phyloP scores from a whole-genome alignment of 2,329 filamentous ascomycete species.

The Didymella pomorum region DNA sequence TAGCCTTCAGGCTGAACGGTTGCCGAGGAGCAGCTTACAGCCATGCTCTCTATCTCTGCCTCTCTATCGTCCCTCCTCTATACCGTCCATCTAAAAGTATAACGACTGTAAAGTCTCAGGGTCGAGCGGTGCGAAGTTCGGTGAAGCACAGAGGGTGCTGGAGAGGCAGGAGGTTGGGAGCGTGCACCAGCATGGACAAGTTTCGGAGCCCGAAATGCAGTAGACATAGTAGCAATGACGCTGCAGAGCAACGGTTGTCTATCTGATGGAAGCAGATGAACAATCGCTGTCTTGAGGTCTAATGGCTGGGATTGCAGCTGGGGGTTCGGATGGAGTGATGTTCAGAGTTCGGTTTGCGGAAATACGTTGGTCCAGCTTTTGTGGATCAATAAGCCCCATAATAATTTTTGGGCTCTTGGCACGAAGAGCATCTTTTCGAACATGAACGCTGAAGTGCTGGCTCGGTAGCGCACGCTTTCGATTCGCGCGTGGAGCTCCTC shows the following conservation, averaged over 20 bases:
- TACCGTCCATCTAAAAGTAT: neutral
- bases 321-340: neutral
- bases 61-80: neutral
- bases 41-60: neutral
- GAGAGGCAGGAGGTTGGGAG: neutral
- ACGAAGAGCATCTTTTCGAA: slow-evolving; percentile 21
- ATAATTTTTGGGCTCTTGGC: slow-evolving; percentile 10
- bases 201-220: neutral
- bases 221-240: neutral
- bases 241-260: slow-evolving; percentile 1
- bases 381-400: slow-evolving; percentile 2
- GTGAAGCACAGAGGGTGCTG: slow-evolving; percentile 3
- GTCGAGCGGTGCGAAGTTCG: slow-evolving; percentile 1
- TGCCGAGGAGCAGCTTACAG: neutral
- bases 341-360: neutral
- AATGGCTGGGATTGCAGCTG: neutral
- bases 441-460: slow-evolving; percentile 27
- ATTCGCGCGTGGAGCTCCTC: slow-evolving; percentile 23
- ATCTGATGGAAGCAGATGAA: slow-evolving; percentile 21
- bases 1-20: neutral
- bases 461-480: slow-evolving; percentile 27
- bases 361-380: slow-evolving; percentile 1
- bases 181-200: neutral
- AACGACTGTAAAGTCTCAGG: neutral
- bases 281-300: neutral